Conservation (phyloP, 768 basidiomycete species). For the Tulasnella sp. region DNA sequence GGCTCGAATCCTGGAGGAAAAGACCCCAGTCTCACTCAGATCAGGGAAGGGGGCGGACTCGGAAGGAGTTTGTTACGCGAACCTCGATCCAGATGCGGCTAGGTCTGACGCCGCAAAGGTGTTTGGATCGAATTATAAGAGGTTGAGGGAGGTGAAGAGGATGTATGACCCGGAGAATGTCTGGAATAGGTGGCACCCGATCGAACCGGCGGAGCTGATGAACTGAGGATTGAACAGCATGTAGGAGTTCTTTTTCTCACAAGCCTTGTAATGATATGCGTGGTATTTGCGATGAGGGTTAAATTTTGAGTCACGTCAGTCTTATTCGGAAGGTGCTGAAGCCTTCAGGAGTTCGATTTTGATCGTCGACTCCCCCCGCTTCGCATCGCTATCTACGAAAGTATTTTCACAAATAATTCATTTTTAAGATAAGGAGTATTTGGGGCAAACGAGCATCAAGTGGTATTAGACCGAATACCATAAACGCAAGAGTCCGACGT, state of each 20-base stretch:
- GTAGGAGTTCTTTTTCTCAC: not conserved
- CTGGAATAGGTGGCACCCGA: constrained; percentile 22
- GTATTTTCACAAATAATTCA: too few species aligned
- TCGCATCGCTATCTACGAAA: too few species aligned
- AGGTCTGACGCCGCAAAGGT: not conserved
- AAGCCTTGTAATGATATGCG: not conserved
- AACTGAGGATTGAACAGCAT: not conserved
- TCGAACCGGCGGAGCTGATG: not conserved
- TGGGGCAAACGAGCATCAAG: too few species aligned
- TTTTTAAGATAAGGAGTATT: too few species aligned
- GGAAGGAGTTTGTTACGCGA: not conserved
- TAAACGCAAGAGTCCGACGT: too few species aligned
- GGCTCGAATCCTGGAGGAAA: not conserved
- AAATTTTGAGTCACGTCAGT: too few species aligned
- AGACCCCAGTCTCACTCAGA: not conserved
- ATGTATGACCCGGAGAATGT: constrained; percentile 19
- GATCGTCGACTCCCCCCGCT: too few species aligned
- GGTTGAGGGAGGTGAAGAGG: constrained; percentile 15
- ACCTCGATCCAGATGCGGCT: not conserved
- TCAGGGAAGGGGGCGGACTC: not conserved
- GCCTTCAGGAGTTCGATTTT: too few species aligned
- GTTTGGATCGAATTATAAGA: constrained; percentile 12
- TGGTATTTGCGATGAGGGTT: too few species aligned
- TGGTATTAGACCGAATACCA: too few species aligned
- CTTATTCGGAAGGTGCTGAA: too few species aligned